A percentile compares a stretch with the other conserved stretches of the same genome.
These are phyloP conservation scores for Eutrema salsugineum DNA, from an alignment of 441 rosid genomes.

Conservation along the genomic window DNA sequence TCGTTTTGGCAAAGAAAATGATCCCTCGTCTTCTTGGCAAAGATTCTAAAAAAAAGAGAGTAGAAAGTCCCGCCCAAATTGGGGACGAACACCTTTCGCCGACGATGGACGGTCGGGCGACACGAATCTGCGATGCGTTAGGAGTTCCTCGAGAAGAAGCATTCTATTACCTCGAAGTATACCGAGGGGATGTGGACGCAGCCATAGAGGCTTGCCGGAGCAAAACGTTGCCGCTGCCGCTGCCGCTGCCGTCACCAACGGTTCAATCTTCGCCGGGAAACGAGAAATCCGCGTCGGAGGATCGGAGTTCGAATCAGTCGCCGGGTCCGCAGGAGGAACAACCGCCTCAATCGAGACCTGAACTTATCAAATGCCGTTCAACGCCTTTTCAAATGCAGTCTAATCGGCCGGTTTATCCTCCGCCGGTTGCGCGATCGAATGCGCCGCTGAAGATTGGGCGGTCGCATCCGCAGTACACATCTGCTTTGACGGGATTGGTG, in stretches of 20 bases:
- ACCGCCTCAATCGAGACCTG: not conserved
- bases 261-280: not conserved
- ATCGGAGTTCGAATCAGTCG: too few relatives aligned
- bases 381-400: not conserved
- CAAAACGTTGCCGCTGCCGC: not conserved
- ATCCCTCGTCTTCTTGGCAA: not conserved
- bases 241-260: not conserved
- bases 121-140: not conserved
- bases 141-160: not conserved
- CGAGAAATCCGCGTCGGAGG: not conserved
- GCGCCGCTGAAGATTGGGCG: not conserved
- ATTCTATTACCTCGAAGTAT: slow-evolving; percentile 19
- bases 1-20: not conserved
- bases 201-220: slow-evolving; percentile 14
- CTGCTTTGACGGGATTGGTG: too few relatives aligned
- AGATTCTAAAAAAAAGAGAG: not conserved
- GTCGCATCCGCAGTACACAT: too few relatives aligned
- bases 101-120: not conserved
- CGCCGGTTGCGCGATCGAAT: not conserved
- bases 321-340: not conserved
- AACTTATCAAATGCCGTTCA: not conserved
- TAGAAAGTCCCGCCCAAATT: slow-evolving; percentile 13
- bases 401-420: not conserved
- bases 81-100: not conserved
- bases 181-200: not conserved